Evolutionary conservation across 108 stramenopile species (phyloP).

Genomic region (Cyclotella atomus): DNA sequence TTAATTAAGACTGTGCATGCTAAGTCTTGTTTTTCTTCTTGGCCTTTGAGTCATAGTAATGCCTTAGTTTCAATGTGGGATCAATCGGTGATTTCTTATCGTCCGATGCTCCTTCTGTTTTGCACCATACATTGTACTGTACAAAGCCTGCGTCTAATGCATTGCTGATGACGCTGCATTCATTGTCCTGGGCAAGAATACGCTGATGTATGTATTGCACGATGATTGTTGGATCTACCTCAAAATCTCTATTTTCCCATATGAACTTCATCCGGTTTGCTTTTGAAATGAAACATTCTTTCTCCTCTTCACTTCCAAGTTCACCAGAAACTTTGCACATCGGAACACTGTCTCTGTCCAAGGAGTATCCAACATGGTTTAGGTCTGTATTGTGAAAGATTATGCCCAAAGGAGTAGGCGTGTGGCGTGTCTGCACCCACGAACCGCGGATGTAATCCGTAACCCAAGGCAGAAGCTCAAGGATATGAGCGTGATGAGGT

Average conservation of each 20-base stretch:
- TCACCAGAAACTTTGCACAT: constrained; percentile 28
- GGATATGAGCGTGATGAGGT: constrained; percentile 45
- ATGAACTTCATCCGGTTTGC: constrained; percentile 22
- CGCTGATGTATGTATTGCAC: constrained; percentile 38
- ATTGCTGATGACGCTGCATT: constrained; percentile 22
- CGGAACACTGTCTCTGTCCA: constrained; percentile 37
- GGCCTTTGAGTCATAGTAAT: not conserved
- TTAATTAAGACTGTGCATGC: too few relatives aligned
- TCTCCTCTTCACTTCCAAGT: constrained; percentile 12
- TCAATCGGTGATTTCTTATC: constrained; percentile 3
- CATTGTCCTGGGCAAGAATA: constrained; percentile 22
- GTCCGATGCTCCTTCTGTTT: not conserved
- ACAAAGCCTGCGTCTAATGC: constrained; percentile 18
- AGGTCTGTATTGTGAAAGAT: constrained; percentile 61
- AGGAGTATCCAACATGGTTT: constrained; percentile 49
- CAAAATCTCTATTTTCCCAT: constrained; percentile 47
- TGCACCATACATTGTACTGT: constrained; percentile 39
- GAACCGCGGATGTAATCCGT: constrained; percentile 43
- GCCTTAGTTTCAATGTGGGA: not conserved
- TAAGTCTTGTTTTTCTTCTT: not conserved
- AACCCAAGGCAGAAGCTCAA: constrained; percentile 61
- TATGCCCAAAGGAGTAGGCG: constrained; percentile 55
- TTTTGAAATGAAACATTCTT: constrained; percentile 32
- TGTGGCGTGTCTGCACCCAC: constrained; percentile 40
- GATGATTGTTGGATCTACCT: constrained; percentile 22